Conservation (phyloP, 305 asterid genomes). For the Fraxinus baroniana region DNA sequence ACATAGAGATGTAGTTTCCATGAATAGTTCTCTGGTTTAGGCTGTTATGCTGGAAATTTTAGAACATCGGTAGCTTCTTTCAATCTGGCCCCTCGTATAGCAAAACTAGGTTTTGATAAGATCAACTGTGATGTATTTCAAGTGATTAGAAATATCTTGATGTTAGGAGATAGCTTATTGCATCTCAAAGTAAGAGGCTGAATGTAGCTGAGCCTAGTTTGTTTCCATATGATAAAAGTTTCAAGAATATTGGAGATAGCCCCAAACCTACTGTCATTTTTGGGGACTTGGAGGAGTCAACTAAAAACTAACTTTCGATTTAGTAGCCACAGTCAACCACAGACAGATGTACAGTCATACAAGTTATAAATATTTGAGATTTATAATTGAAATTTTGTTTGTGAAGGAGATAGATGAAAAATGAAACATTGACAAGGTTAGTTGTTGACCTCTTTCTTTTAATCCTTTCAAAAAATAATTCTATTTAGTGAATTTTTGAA, state of each 20-base stretch:
- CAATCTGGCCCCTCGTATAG: not conserved
- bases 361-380: not conserved
- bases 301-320: not conserved
- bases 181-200: not conserved
- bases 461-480: not conserved
- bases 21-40: not conserved
- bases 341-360: not conserved
- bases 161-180: not conserved
- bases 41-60: not conserved
- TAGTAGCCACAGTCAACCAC: not conserved
- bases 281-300: not conserved
- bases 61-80: not conserved
- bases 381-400: not conserved
- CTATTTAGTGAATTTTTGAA: not conserved
- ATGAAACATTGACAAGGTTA: not conserved
- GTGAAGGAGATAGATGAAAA: not conserved
- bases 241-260: not conserved
- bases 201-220: not conserved
- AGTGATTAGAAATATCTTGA: not conserved
- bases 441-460: not conserved
- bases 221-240: not conserved
- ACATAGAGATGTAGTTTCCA: not conserved
- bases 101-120: not conserved
- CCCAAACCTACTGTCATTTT: not conserved
- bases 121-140: not conserved